Base-by-base conservation (phyloP, 345 rosid species). In the rapeseed (Brassica napus) region DNA sequence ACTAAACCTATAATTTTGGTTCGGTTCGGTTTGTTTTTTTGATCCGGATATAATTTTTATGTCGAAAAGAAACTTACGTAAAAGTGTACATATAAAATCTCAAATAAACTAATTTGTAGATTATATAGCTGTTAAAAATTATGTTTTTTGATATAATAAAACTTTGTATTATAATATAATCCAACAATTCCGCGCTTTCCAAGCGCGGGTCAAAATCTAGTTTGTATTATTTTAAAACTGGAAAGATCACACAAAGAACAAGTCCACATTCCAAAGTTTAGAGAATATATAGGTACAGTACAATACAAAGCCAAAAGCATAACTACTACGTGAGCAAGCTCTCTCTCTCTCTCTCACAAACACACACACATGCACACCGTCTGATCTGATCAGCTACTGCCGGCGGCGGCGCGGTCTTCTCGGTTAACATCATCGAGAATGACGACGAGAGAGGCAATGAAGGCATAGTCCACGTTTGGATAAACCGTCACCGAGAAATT, bases 341-440 rank as follows among this genome's bases (percentile, higher is more conserved):
- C 14, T 7, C 44, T 37, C 44, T 47, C 54, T 32, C 35, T 32
- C 35, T 32, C 35, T 32, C 35, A 32, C 11, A 37, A 2, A 42
- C 49, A 10, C 49, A 42, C 47, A 39, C 44, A 39, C 44, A n/a
- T 6, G n/a, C 57, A n/a, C 57, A 52, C 52, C 57, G 21, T 52
- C 54, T 11, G 58, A 52, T 52, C 60, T 54, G 54, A 66, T 66
- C 31, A 66, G 54, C 54, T 66, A 28, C 28, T 35, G 14, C 7
- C 52, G 6, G 67, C 66, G 65, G 52, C 52, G 7, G 58, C 58
- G 5, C 67, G 42, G 69, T 81, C 84, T 31, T 84, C 85, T 1
- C 75, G 77, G 85, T 85, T 85, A 30, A 88, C 84, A 4, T 83
- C 88, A 16, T 84, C 83, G 47, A 85, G 89, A 32, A 88, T 75